Conservation (phyloP, 2,329 filamentous ascomycete genomes). For the Xylariaceae sp. region DNA sequence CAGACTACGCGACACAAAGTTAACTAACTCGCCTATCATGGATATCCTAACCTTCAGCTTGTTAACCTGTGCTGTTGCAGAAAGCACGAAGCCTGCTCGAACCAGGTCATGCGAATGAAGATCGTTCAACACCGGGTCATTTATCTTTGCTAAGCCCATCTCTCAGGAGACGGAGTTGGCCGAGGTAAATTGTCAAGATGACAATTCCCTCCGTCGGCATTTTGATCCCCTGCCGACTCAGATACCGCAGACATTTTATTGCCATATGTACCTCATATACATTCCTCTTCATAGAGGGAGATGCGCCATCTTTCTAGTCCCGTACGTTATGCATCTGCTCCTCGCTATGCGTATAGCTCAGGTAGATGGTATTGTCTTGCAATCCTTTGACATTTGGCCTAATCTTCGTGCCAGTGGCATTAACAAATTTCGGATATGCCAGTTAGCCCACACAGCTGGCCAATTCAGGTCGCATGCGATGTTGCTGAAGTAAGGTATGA, state of each 20-base stretch:
- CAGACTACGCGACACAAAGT: no score
- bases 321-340: no score
- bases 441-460: constrained; percentile 62
- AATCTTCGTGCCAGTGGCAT: constrained; percentile 55
- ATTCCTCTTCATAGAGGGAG: constrained; percentile 70
- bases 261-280: constrained; percentile 71
- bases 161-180: constrained; percentile 66
- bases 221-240: no score
- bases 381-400: constrained; percentile 62
- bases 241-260: no score
- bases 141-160: constrained; percentile 60
- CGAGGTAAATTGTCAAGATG: constrained; percentile 74
- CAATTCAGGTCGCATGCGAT: constrained; percentile 74
- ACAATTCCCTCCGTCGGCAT: constrained; percentile 70
- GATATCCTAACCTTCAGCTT: constrained; percentile 67
- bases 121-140: constrained; percentile 72
- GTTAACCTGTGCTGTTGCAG: constrained; percentile 56
- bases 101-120: constrained; percentile 70
- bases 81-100: constrained; percentile 65
- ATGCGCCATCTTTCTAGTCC: no score
- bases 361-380: constrained; percentile 65
- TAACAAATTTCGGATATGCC: constrained; percentile 67
- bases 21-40: constrained; percentile 73
- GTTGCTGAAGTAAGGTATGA: constrained; percentile 64
- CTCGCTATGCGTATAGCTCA: constrained; percentile 67